A percentile compares a stretch with the other conserved stretches of the same genome.
Evolutionary conservation across 2,329 filamentous ascomycete species (phyloP).

Genomic region (Pseudogymnoascus sp.): DNA sequence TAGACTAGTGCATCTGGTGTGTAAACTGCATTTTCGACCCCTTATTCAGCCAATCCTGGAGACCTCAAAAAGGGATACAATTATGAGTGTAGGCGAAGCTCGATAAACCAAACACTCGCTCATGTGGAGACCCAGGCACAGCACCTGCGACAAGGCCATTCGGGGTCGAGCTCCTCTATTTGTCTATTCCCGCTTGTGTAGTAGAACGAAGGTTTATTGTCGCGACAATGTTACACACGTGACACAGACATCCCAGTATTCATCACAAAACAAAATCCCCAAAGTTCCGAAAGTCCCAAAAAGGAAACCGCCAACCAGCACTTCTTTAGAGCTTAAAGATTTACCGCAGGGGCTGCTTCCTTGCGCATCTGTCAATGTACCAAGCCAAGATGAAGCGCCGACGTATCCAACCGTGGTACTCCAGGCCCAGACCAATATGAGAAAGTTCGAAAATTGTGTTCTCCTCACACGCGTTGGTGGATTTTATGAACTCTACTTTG

Average conservation of each 20-base stretch:
- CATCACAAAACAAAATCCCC: background rate
- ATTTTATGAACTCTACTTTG: conserved; percentile 97
- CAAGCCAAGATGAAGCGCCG: conserved; percentile 31
- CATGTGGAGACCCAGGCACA: background rate
- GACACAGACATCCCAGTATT: background rate
- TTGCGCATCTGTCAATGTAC: background rate
- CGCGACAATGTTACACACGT: background rate
- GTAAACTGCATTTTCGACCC: background rate
- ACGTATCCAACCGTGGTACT: conserved; percentile 80
- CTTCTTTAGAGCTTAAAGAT: background rate
- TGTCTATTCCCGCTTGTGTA: background rate
- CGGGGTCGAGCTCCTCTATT: background rate
- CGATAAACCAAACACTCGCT: background rate
- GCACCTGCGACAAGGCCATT: conserved; percentile 1
- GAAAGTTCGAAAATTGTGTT: conserved; percentile 83
- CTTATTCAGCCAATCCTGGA: background rate
- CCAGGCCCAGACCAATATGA: conserved; percentile 83
- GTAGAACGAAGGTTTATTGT: background rate
- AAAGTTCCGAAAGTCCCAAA: background rate
- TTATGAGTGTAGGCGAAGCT: background rate
- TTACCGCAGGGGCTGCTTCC: background rate
- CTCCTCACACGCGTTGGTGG: conserved; percentile 85
- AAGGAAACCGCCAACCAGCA: background rate
- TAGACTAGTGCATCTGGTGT: background rate
- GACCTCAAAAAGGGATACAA: background rate